These are phyloP conservation scores for Orbilia oligospora DNA, from an alignment of 2,329 filamentous ascomycete species.

Conservation along the genomic window DNA sequence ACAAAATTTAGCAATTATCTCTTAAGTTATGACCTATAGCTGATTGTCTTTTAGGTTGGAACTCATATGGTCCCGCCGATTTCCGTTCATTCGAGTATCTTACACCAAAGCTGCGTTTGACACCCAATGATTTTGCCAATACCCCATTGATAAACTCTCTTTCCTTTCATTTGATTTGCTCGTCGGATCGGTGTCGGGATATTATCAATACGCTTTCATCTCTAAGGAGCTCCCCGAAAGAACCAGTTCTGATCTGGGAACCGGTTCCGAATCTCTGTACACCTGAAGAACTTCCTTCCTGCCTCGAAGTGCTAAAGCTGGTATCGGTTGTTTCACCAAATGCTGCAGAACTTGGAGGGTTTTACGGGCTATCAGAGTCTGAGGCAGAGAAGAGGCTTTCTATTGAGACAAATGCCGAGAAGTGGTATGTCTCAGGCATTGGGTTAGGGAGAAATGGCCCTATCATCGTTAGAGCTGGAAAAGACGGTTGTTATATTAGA, in stretches of 20 bases:
- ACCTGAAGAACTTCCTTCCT: conserved; percentile 73
- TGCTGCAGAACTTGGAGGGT: conserved; percentile 86
- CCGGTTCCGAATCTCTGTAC: conserved; percentile 91
- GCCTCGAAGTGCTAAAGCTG: conserved; percentile 69
- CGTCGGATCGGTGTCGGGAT: conserved; percentile 57
- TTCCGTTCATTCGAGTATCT: conserved; percentile 83
- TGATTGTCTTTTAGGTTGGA: conserved; percentile 23
- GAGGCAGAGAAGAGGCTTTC: conserved; percentile 66
- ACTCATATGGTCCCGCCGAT: conserved; percentile 57
- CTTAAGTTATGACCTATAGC: neutral
- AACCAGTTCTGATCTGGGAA: conserved; percentile 86
- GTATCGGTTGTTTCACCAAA: conserved; percentile 82
- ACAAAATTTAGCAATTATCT: neutral
- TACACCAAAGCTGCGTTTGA: conserved; percentile 86
- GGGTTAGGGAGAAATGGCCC: conserved; percentile 66
- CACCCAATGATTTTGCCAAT: conserved; percentile 78
- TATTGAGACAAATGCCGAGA: conserved; percentile 68
- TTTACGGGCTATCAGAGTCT: conserved; percentile 76
- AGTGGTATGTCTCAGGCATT: conserved; percentile 66
- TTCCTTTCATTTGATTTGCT: conserved; percentile 67
- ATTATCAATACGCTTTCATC: conserved; percentile 59
- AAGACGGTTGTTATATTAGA: conserved; percentile 74
- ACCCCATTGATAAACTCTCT: conserved; percentile 79
- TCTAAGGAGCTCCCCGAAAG: conserved; percentile 8
- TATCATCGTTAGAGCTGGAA: conserved; percentile 79